Conservation (phyloP, 192 early-diverging fungal species). For the Geosiphon pyriformis region DNA sequence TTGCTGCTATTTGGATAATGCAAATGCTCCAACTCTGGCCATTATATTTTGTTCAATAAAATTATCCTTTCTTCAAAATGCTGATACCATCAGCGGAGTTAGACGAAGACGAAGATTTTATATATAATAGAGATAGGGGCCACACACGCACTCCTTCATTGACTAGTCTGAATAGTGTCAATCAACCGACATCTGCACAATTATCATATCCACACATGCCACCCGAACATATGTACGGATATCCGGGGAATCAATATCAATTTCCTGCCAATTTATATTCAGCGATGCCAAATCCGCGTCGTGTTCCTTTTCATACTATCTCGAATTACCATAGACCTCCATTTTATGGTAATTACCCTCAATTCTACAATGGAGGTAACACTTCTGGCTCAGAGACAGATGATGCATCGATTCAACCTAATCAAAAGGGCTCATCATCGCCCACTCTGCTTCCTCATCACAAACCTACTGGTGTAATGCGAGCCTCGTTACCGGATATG, state of each 20-base stretch:
- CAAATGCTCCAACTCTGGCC: too few species aligned
- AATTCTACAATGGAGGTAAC: conserved; percentile 1
- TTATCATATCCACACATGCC: conserved; percentile 11
- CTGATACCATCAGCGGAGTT: neutral
- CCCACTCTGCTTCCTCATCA: neutral
- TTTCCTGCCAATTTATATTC: neutral
- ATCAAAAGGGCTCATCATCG: neutral
- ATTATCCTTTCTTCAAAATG: too few species aligned
- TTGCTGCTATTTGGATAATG: too few species aligned
- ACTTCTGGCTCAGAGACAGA: conserved; percentile 9
- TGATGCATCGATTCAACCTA: neutral
- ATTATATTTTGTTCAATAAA: too few species aligned
- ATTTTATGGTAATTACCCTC: neutral
- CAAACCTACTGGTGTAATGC: conserved; percentile 18
- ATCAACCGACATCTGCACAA: neutral
- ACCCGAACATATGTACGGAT: neutral
- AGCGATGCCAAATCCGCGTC: neutral
- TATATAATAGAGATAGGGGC: conserved; percentile 3
- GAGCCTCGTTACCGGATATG: conserved; percentile 19
- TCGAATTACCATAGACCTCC: conserved; percentile 2
- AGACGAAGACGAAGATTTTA: conserved; percentile 18
- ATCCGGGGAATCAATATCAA: neutral
- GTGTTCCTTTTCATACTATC: neutral
- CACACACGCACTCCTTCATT: conserved; percentile 11
- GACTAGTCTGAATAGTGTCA: neutral